Evolutionary conservation across 441 rosid species (phyloP).

Genomic region (Lepidium campestre): DNA sequence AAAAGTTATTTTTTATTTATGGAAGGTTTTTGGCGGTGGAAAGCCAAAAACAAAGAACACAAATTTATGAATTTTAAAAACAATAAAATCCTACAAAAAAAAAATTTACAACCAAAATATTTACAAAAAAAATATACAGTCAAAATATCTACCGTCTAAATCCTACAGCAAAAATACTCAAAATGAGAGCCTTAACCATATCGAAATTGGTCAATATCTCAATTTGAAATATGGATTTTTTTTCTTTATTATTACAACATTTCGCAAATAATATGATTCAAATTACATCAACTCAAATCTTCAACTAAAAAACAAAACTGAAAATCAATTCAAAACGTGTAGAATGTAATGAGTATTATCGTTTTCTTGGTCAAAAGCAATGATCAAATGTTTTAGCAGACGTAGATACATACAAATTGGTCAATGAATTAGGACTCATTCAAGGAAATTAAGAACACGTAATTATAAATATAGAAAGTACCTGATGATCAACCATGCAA

Average conservation of each 20-base stretch:
- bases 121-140: no score
- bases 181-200: no score
- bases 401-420: neutral
- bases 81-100: no score
- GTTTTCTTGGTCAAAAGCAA: neutral
- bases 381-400: neutral
- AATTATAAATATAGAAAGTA: neutral
- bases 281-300: neutral
- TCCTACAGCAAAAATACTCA: neutral
- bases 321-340: neutral
- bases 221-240: neutral
- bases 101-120: no score
- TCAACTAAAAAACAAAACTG: neutral
- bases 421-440: neutral
- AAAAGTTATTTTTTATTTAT: no score
- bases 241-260: no score
- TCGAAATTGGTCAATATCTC: no score
- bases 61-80: no score
- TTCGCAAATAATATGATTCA: neutral
- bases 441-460: neutral
- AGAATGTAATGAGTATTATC: neutral
- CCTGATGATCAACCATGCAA: slow-evolving; percentile 17
- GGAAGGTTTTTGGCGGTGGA: no score
- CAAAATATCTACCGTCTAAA: neutral
- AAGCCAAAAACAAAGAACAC: no score